These are phyloP conservation scores for Leptographium galeiforme DNA, from an alignment of 2,329 filamentous ascomycete genomes.

Conservation along the genomic window DNA sequence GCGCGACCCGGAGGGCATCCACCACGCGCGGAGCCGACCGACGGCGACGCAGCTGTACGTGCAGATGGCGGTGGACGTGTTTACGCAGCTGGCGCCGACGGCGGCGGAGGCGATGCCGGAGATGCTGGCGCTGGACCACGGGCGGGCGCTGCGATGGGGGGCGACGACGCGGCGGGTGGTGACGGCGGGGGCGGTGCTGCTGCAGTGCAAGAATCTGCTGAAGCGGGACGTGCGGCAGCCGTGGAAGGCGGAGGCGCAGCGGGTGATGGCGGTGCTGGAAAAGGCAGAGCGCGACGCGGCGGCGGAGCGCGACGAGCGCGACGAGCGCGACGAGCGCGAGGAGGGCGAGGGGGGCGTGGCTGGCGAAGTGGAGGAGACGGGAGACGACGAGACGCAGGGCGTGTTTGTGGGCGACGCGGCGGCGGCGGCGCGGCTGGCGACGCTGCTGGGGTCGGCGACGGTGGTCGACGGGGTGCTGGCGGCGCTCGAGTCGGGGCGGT, in stretches of 20 bases:
- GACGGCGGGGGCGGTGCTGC: conserved; percentile 58
- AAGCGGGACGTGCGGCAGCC: conserved; percentile 66
- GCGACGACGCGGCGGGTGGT: conserved; percentile 50
- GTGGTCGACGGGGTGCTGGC: conserved; percentile 48
- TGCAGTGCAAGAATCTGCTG: conserved; percentile 72
- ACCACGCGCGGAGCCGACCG: conserved; percentile 47
- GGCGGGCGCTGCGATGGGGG: conserved; percentile 46
- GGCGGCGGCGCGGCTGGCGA: background rate
- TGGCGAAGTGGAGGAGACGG: background rate
- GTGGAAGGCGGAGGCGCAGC: conserved; percentile 61
- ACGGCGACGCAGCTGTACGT: conserved; percentile 60
- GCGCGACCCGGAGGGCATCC: conserved; percentile 55
- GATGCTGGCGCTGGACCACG: conserved; percentile 56
- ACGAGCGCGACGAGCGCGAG: too few relatives aligned
- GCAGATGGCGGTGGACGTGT: conserved; percentile 61
- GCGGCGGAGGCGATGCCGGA: conserved; percentile 48
- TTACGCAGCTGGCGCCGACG: conserved; percentile 47
- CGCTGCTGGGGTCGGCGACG: conserved; percentile 14
- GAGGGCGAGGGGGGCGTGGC: background rate
- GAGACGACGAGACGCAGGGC: background rate
- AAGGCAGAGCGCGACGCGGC: conserved; percentile 23
- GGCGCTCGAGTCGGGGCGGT: conserved; percentile 46
- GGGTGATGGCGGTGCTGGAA: conserved; percentile 58
- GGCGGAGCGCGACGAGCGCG: background rate
- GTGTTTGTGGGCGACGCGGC: background rate